Percentiles rank a stretch among this genome's conserved stretches.
Conservation (phyloP, 2,329 filamentous ascomycete species). For the Trichoderma aggressivum region DNA sequence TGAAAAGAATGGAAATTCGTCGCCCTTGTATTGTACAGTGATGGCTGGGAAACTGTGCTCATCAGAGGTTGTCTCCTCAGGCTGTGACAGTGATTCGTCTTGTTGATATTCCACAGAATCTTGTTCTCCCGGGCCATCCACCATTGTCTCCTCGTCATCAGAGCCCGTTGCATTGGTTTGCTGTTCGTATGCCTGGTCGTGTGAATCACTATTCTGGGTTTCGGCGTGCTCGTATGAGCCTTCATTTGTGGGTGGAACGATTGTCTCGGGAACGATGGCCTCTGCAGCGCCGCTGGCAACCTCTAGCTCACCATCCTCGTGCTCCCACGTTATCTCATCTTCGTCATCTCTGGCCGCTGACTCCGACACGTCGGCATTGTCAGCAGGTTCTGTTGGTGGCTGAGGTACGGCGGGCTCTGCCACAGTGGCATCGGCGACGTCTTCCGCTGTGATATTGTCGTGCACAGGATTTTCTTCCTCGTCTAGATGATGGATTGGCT, state of each 20-base stretch:
- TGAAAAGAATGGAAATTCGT: constrained; percentile 43
- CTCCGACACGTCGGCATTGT: background rate
- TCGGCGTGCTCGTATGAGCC: background rate
- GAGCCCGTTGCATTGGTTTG: constrained; percentile 37
- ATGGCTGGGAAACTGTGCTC: constrained; percentile 34
- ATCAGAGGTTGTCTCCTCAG: constrained; percentile 4
- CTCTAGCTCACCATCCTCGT: constrained; percentile 16
- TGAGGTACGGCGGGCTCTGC: background rate
- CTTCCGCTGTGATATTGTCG: background rate
- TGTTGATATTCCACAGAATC: constrained; percentile 18
- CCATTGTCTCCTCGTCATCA: constrained; percentile 29
- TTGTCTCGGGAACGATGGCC: background rate
- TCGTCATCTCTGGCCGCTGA: constrained; percentile 8
- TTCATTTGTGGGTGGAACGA: background rate
- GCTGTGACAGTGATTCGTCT: constrained; percentile 12
- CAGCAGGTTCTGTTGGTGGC: background rate
- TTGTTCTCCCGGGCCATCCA: constrained; percentile 18
- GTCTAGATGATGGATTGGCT: background rate
- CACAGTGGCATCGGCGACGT: background rate
- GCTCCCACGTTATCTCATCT: constrained; percentile 23
- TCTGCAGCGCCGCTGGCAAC: background rate
- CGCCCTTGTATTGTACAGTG: constrained; percentile 43
- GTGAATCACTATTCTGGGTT: constrained; percentile 20
- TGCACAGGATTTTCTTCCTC: background rate
- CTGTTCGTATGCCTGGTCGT: background rate